phyloP scores from a whole-genome alignment of 306 rosid species.

The Adenanthera pavonina region DNA sequence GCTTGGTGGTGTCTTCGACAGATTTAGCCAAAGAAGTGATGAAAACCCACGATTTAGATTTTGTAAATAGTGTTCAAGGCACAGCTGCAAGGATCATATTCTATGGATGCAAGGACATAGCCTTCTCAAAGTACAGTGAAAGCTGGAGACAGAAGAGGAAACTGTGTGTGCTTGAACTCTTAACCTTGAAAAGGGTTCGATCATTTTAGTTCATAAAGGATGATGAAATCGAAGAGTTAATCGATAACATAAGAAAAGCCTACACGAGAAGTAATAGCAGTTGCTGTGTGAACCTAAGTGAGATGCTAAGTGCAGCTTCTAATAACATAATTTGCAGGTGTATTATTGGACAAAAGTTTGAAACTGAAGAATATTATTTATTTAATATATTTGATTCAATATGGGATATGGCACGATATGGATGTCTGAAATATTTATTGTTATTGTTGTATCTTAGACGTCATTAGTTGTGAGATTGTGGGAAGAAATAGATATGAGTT shows the following conservation, averaged over 20 bases:
- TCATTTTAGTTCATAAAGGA: constrained; percentile 25
- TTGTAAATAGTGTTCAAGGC: not conserved
- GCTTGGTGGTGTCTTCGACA: constrained; percentile 23
- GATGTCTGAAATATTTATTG: too few relatives aligned
- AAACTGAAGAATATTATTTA: too few relatives aligned
- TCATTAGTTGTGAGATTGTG: too few relatives aligned
- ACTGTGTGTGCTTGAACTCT: not conserved
- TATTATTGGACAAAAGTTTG: constrained; percentile 36
- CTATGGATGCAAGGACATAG: constrained; percentile 18
- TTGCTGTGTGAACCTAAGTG: constrained; percentile 40
- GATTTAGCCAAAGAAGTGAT: constrained; percentile 15
- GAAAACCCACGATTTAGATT: not conserved
- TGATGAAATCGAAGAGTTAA: constrained; percentile 20
- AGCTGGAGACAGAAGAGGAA: constrained; percentile 37
- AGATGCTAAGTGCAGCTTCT: constrained; percentile 31
- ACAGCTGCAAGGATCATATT: constrained; percentile 1
- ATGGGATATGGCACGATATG: too few relatives aligned
- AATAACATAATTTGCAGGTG: constrained; percentile 39
- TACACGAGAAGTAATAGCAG: not conserved
- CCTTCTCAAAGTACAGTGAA: constrained; percentile 23
- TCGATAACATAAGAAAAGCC: constrained; percentile 25
- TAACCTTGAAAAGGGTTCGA: constrained; percentile 21
- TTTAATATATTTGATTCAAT: too few relatives aligned
- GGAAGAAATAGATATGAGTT: too few relatives aligned
- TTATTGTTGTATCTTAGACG: too few relatives aligned